phyloP scores from a whole-genome alignment of 2,329 filamentous ascomycete species.

The Aspergillus sojae region DNA sequence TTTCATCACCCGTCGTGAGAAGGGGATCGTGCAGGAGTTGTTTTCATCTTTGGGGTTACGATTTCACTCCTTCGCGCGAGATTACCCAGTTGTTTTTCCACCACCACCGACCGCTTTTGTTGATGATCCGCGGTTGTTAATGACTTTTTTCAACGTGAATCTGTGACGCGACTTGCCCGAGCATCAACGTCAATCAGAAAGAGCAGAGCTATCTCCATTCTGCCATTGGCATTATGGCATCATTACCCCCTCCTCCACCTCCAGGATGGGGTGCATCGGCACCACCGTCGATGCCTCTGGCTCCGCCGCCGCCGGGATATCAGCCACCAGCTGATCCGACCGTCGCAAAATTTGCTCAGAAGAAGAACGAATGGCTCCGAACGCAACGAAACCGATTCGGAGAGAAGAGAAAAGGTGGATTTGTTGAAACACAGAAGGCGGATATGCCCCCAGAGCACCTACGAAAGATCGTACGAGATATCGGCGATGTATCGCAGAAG shows the following conservation, averaged over 20 bases:
- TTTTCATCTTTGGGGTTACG: slow-evolving; percentile 21
- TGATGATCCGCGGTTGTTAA: slow-evolving; percentile 23
- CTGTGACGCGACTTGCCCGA: slow-evolving; percentile 37
- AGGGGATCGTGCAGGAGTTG: slow-evolving; percentile 28
- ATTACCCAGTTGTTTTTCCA: not conserved
- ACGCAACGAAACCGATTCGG: slow-evolving; percentile 89
- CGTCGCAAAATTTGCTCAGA: slow-evolving; percentile 92
- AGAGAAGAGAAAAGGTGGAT: slow-evolving; percentile 94
- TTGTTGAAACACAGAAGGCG: slow-evolving; percentile 96
- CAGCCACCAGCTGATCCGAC: slow-evolving; percentile 79
- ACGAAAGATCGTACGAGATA: slow-evolving; percentile 97
- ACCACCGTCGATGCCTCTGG: slow-evolving; percentile 55
- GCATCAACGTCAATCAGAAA: slow-evolving; percentile 30
- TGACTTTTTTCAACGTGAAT: slow-evolving; percentile 29
- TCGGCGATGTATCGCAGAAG: slow-evolving; percentile 98
- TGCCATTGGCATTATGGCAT: slow-evolving; percentile 54
- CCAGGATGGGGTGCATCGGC: slow-evolving; percentile 63
- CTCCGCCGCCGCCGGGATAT: slow-evolving; percentile 84
- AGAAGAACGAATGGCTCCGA: slow-evolving; percentile 98
- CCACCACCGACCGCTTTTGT: slow-evolving; percentile 8
- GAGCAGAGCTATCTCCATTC: slow-evolving; percentile 22
- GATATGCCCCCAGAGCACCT: slow-evolving; percentile 98
- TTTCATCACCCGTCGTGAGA: slow-evolving; percentile 34
- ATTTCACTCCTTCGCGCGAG: slow-evolving; percentile 13
- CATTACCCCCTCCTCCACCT: slow-evolving; percentile 67